Percentiles rank a stretch among this genome's conserved stretches.
Conservation (phyloP, 768 basidiomycete species). For the Royoungia palumana region DNA sequence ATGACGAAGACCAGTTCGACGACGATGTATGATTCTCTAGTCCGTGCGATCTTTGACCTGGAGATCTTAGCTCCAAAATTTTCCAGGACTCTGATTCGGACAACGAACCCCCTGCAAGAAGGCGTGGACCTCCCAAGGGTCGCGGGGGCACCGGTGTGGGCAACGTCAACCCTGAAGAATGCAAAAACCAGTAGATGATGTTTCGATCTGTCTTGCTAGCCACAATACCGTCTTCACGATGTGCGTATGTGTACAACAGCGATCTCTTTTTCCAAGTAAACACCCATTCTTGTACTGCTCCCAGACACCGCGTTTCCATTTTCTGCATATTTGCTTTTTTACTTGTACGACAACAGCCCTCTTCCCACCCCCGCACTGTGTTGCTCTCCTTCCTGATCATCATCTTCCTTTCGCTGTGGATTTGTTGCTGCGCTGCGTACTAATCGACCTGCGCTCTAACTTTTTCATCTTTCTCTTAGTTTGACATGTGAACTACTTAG, state of each 20-base stretch:
- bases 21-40: constrained; percentile 47
- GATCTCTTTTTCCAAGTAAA: constrained; percentile 16
- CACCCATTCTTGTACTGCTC: constrained; percentile 10
- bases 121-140: constrained; percentile 57
- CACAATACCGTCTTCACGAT: constrained; percentile 18
- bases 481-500: constrained; percentile 16
- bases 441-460: constrained; percentile 5
- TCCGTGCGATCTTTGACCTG: constrained; percentile 14
- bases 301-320: background rate
- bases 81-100: constrained; percentile 69
- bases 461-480: background rate
- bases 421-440: constrained; percentile 10
- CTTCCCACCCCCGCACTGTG: background rate
- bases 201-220: constrained; percentile 9
- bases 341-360: constrained; percentile 1
- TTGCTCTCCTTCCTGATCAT: background rate
- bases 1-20: constrained; percentile 52
- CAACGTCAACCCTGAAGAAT: constrained; percentile 69
- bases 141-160: constrained; percentile 42
- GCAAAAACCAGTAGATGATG: constrained; percentile 77
- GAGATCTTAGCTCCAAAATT: constrained; percentile 16
- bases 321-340: background rate
- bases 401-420: constrained; percentile 5
- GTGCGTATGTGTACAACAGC: constrained; percentile 12
- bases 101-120: constrained; percentile 53